phyloP scores from a whole-genome alignment of 495 filamentous ascomycete genomes.

The Tetracladium marchalianum region DNA sequence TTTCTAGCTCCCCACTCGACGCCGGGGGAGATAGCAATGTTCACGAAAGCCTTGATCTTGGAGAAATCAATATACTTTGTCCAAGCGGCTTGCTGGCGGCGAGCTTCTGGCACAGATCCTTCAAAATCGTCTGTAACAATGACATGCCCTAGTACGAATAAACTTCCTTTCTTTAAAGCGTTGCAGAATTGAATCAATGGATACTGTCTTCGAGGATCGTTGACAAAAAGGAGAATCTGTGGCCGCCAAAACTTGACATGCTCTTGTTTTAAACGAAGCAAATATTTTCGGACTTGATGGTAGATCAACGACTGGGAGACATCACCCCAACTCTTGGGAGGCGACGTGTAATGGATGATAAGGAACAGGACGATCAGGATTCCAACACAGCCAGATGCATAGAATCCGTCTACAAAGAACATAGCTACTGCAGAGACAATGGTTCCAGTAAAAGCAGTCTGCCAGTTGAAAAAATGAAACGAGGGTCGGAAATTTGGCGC shows the following conservation, averaged over 20 bases:
- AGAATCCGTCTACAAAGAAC: conserved; percentile 83
- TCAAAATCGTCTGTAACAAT: conserved; percentile 79
- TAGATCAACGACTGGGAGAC: conserved; percentile 85
- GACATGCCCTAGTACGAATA: conserved; percentile 82
- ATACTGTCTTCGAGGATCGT: conserved; percentile 66
- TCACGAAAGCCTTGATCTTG: conserved; percentile 84
- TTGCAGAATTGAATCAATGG: conserved; percentile 87
- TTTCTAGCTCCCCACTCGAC: conserved; percentile 84
- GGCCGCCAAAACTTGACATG: conserved; percentile 92
- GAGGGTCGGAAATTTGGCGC: conserved; percentile 84
- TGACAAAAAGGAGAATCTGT: conserved; percentile 75
- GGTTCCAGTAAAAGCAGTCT: conserved; percentile 66
- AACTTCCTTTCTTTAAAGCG: conserved; percentile 75
- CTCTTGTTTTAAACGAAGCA: conserved; percentile 71
- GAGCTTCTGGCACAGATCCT: conserved; percentile 67
- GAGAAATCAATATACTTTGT: conserved; percentile 77
- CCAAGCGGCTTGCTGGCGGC: conserved; percentile 72
- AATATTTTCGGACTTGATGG: conserved; percentile 83
- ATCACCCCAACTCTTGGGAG: conserved; percentile 84
- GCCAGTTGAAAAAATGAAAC: conserved; percentile 83
- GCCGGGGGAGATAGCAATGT: conserved; percentile 69
- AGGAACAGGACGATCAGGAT: conserved; percentile 69
- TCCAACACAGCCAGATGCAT: conserved; percentile 65
- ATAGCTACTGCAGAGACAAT: conserved; percentile 67
- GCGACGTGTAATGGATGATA: conserved; percentile 74